phyloP scores from a whole-genome alignment of 148 eudicot genomes.

The Bassia scoparia region DNA sequence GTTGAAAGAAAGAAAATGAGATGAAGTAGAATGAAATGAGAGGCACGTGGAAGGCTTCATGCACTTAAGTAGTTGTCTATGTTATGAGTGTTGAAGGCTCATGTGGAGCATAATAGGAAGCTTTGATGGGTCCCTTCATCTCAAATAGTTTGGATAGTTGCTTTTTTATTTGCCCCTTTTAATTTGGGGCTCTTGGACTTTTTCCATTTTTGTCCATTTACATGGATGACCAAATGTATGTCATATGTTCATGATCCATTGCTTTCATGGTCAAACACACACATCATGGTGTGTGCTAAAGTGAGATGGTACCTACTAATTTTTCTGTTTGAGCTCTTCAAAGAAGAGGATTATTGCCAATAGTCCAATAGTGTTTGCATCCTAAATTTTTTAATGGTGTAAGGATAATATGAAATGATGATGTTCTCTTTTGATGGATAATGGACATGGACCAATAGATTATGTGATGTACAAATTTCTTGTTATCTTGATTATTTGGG shows the following conservation, averaged over 20 bases:
- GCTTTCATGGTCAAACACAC: slow-evolving; percentile 2
- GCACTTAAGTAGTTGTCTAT: neutral
- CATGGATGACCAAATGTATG: too few relatives aligned
- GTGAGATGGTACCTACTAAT: neutral
- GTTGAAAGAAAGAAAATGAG: neutral
- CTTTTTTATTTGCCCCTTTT: neutral
- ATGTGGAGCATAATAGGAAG: neutral
- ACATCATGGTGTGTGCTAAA: neutral
- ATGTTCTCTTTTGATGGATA: too few relatives aligned
- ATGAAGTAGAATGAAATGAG: neutral
- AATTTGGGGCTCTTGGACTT: neutral
- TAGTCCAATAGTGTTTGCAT: too few relatives aligned
- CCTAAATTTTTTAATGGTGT: too few relatives aligned
- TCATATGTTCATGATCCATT: neutral
- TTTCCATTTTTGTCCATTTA: neutral
- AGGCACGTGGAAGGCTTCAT: slow-evolving; percentile 22
- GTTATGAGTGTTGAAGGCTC: neutral
- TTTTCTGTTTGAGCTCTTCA: neutral
- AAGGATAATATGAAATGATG: too few relatives aligned
- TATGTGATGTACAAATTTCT: too few relatives aligned
- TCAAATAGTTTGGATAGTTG: neutral
- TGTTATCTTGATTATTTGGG: too few relatives aligned
- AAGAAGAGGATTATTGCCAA: too few relatives aligned
- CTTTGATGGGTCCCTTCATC: neutral
- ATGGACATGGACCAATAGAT: too few relatives aligned